phyloP scores from a whole-genome alignment of 441 rosid species.

The Populus hybrid region DNA sequence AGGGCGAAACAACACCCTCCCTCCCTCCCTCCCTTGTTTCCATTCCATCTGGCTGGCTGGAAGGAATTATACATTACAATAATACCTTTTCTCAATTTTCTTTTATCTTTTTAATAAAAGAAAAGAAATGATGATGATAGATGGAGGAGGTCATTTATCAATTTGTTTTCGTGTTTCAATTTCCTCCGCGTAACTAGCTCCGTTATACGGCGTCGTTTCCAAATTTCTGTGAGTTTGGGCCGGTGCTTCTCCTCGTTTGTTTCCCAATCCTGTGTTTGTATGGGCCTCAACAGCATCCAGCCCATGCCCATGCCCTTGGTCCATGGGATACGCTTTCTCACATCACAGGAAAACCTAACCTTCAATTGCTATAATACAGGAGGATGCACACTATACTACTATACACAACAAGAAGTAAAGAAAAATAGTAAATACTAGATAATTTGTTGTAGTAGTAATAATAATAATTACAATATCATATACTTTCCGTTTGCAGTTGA shows the following conservation, averaged over 20 bases:
- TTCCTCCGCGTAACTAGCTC: no score
- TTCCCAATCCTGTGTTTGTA: not conserved
- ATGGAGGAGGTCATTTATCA: not conserved
- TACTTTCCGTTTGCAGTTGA: no score
- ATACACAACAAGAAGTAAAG: no score
- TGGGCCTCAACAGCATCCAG: not conserved
- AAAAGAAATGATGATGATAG: not conserved
- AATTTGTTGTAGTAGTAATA: no score
- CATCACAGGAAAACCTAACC: not conserved
- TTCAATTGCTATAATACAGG: no score
- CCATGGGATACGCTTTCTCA: not conserved
- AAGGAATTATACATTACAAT: not conserved
- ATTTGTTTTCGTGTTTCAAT: not conserved
- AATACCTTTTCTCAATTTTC: no score
- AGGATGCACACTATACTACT: no score
- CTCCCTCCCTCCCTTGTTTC: not conserved
- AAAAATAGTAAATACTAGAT: no score
- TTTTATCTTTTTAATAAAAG: no score
- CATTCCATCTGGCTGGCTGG: not conserved
- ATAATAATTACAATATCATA: not conserved
- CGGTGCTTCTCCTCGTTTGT: not conserved
- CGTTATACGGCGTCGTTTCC: not conserved
- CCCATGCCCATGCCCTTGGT: not conserved
- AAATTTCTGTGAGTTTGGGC: not conserved
- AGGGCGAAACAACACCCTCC: not conserved